Conservation (phyloP, 116 monocot genomes). For the Papilionanthe hybrid region DNA sequence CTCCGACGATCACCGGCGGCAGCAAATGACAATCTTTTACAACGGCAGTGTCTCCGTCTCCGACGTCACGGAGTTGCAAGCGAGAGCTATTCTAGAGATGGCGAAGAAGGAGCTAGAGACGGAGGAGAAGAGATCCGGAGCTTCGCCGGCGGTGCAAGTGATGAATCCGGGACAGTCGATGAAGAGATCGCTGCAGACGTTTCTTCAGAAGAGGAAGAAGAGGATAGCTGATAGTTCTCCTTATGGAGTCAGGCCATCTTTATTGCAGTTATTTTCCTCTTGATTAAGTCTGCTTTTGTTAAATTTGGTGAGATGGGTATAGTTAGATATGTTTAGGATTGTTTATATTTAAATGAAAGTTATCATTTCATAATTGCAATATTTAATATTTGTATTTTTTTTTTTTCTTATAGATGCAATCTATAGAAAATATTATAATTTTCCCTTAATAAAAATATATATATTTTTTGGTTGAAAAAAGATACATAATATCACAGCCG, state of each 20-base stretch:
- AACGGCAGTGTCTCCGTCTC: slow-evolving; percentile 18
- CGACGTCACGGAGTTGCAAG: slow-evolving; percentile 27
- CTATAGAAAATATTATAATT: too few species aligned
- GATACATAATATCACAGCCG: too few species aligned
- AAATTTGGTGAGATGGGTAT: too few species aligned
- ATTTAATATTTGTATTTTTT: too few species aligned
- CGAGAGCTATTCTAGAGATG: slow-evolving; percentile 22
- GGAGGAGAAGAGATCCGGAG: neutral
- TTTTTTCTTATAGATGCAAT: too few species aligned
- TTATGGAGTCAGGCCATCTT: neutral
- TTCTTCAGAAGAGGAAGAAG: slow-evolving; percentile 9
- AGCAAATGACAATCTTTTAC: slow-evolving; percentile 28
- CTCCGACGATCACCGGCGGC: neutral
- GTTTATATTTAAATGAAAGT: too few species aligned
- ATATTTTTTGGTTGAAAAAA: too few species aligned
- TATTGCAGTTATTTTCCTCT: neutral
- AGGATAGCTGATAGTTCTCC: slow-evolving; percentile 4
- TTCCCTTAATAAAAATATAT: too few species aligned
- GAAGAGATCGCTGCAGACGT: slow-evolving; percentile 13
- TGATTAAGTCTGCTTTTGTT: neutral
- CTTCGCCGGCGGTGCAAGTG: neutral
- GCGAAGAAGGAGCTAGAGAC: slow-evolving; percentile 6
- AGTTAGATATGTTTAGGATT: too few species aligned
- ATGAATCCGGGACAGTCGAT: slow-evolving; percentile 7
- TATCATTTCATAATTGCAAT: too few species aligned